Base-by-base conservation (phyloP, 2,329 filamentous ascomycete genomes). In the Aciculosporium take region DNA sequence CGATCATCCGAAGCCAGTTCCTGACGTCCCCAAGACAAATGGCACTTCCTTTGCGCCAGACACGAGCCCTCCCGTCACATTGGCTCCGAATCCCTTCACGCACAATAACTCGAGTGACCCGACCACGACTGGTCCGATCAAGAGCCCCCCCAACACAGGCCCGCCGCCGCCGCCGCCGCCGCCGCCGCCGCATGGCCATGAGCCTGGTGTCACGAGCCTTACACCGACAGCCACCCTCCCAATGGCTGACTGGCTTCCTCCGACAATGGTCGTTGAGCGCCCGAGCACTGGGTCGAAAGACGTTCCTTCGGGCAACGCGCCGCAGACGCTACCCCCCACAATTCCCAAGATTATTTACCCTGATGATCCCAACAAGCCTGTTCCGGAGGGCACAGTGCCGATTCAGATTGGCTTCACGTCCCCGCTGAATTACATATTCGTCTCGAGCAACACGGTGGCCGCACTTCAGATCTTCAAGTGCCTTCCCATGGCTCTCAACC, bases 341-440 rank as follows among this genome's bases (percentile, higher is more conserved):
- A 69, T 93, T 44, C 87, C 87, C 17, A 76, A 76, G 53, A 73
- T 84, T 33, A 88, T 95, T 49, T 74, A 79, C 23, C 85, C 86
- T 7, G 73, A 76, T 31, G 69, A 72, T 42, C 68, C 72, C 37
- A 66, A 69, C 17, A 50, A 57, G 8, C 45, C 63, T 4, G 59
- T 68, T 15, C 82, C 84, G 0, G 62, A 68, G 3, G 82, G 84
- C 50, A 77, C 74, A 1, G 77, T 75, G 4, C 62, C 84, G 51
- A 80, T 94, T 50, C 86, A 94, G 57, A 72, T 96, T 47, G 91
- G 84, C 27, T 95, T 96, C 71, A 67, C 76, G 40, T 81, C 78
- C 54, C 73, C 75, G 1, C 71, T 94, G 51, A 89, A 93, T 64
- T 98, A 91, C 60, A 65, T 73, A 7, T 94, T 93, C 56, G 83